These are phyloP conservation scores for Yamadazyma aaseri DNA, from an alignment of 1,139 yeast species.

Conservation along the genomic window DNA sequence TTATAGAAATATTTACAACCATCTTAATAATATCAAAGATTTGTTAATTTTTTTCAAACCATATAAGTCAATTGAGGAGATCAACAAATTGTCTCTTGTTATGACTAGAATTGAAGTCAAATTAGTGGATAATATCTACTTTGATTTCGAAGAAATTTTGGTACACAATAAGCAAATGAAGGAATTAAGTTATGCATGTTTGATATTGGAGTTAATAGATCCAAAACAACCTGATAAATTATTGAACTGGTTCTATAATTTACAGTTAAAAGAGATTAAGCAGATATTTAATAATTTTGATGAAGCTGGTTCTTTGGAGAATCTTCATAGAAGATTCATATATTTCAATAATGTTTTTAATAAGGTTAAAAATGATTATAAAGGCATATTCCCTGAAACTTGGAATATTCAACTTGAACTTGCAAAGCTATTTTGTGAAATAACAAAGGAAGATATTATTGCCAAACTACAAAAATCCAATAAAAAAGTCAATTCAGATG, in stretches of 20 bases:
- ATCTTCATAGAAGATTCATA: conserved; percentile 74
- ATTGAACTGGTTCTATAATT: conserved; percentile 70
- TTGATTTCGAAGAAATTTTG: conserved; percentile 61
- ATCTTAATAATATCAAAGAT: conserved; percentile 77
- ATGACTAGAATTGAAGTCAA: conserved; percentile 64
- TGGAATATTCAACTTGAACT: conserved; percentile 74
- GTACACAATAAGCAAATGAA: conserved; percentile 21
- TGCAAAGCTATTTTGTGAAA: conserved; percentile 60
- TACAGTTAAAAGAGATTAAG: conserved; percentile 70
- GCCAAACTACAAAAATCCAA: conserved; percentile 20
- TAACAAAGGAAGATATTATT: conserved; percentile 66
- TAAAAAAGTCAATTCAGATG: conserved; percentile 44
- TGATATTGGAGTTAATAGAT: conserved; percentile 68
- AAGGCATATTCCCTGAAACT: conserved; percentile 57
- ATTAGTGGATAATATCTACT: conserved; percentile 69
- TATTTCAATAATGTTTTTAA: conserved; percentile 73
- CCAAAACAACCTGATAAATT: conserved; percentile 59
- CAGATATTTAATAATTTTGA: conserved; percentile 74
- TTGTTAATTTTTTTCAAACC: conserved; percentile 74
- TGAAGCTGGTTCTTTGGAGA: conserved; percentile 93
- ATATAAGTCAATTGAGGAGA: conserved; percentile 80
- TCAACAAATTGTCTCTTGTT: conserved; percentile 64
- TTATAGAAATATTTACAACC: conserved; percentile 65
- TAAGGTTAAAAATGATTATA: conserved; percentile 53
- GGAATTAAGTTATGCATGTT: conserved; percentile 61